Conservation (phyloP, 805 yeast genomes). For the Suhomyces sp. region DNA sequence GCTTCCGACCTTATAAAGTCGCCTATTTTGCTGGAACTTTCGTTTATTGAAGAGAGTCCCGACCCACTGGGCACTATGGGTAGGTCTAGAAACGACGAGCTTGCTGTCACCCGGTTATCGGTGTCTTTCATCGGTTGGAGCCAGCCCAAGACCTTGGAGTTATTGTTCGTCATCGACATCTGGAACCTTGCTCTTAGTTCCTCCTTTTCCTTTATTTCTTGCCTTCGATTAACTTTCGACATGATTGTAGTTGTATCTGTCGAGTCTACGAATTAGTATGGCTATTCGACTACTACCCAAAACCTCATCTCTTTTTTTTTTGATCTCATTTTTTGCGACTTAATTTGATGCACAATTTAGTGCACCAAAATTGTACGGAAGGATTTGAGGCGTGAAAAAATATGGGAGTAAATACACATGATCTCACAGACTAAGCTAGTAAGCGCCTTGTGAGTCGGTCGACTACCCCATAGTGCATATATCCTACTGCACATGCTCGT, state of each 20-base stretch:
- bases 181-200: constrained; percentile 47
- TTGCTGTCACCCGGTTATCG: constrained; percentile 4
- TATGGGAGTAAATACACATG: neutral
- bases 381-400: neutral
- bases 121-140: constrained; percentile 6
- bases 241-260: neutral
- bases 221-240: constrained; percentile 15
- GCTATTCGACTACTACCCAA: no score
- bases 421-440: neutral
- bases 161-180: constrained; percentile 38
- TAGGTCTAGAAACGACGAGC: constrained; percentile 24
- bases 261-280: neutral
- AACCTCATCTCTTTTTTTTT: neutral
- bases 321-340: neutral
- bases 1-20: constrained; percentile 22
- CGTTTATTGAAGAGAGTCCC: constrained; percentile 23
- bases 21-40: constrained; percentile 18
- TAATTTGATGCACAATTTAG: neutral
- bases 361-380: neutral
- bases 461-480: neutral
- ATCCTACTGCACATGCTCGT: neutral
- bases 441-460: neutral
- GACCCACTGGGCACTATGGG: constrained; percentile 35
- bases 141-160: constrained; percentile 40
- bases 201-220: constrained; percentile 47